phyloP scores from a whole-genome alignment of 2,329 filamentous ascomycete species.

The Dissoconium aciculare region DNA sequence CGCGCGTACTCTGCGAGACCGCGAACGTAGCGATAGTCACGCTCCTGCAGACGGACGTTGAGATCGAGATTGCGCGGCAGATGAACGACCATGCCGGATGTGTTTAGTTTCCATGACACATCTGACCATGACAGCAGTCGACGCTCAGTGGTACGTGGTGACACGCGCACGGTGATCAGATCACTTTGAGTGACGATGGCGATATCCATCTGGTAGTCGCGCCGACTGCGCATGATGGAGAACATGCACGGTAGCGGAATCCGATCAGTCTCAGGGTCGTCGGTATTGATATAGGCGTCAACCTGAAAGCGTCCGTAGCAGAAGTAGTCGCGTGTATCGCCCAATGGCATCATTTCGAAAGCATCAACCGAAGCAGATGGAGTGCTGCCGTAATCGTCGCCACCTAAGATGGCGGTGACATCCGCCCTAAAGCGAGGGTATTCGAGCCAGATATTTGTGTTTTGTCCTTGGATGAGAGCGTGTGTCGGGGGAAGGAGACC shows the following conservation, averaged over 20 bases:
- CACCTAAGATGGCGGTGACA: conserved; percentile 54
- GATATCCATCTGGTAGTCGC: conserved; percentile 55
- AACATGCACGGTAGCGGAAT: conserved; percentile 60
- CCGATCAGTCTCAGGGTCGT: conserved; percentile 51
- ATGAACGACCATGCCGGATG: conserved; percentile 49
- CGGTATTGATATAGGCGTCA: conserved; percentile 59
- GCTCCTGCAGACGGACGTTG: conserved; percentile 53
- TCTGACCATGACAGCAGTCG: conserved; percentile 65
- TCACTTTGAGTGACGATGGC: conserved; percentile 68
- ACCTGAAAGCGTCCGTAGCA: conserved; percentile 67
- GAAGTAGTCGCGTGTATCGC: conserved; percentile 60
- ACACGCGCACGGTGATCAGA: conserved; percentile 58
- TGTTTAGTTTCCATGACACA: conserved; percentile 60
- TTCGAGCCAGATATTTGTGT: conserved; percentile 67
- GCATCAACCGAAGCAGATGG: conserved; percentile 28
- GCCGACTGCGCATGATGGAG: conserved; percentile 56
- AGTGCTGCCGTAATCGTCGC: conserved; percentile 29
- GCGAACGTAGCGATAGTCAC: conserved; percentile 67
- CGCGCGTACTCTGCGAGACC: conserved; percentile 73
- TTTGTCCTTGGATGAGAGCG: conserved; percentile 60
- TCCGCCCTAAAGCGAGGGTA: conserved; percentile 63
- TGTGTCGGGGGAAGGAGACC: conserved; percentile 52
- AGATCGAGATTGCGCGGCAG: conserved; percentile 64
- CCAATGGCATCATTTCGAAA: conserved; percentile 56
- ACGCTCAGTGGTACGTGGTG: conserved; percentile 34